phyloP scores from a whole-genome alignment of 1,284 basidiomycete species.

The Tetrapyrgos nigripes region DNA sequence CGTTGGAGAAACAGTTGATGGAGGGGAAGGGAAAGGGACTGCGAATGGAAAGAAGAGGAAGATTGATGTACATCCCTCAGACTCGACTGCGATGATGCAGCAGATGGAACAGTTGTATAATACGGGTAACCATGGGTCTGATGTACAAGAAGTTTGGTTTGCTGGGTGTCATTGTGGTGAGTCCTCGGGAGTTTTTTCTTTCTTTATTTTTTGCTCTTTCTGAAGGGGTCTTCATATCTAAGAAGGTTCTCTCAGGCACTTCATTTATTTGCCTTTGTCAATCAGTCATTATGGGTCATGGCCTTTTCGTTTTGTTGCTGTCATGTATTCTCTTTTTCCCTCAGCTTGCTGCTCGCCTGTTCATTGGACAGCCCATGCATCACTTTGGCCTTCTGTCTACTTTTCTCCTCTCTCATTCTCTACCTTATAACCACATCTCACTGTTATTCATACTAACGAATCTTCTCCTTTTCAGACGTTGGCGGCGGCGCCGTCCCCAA shows the following conservation, averaged over 20 bases:
- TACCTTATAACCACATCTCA: neutral
- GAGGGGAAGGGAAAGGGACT: slow-evolving; percentile 15
- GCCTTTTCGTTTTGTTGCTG: too few relatives aligned
- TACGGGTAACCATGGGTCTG: slow-evolving; percentile 20
- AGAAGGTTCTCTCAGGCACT: too few relatives aligned
- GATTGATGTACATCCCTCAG: neutral
- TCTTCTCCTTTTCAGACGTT: slow-evolving; percentile 29
- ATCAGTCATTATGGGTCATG: too few relatives aligned
- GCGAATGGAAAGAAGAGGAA: neutral
- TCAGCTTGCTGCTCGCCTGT: neutral
- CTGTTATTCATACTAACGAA: neutral
- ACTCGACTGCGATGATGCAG: neutral
- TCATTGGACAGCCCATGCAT: too few relatives aligned
- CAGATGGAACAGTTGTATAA: slow-evolving; percentile 24
- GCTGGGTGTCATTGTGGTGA: slow-evolving; percentile 56
- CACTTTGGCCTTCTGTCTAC: too few relatives aligned
- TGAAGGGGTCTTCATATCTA: too few relatives aligned
- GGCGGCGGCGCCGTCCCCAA: slow-evolving; percentile 41
- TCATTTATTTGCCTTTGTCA: too few relatives aligned
- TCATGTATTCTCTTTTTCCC: neutral
- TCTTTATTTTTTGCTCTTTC: neutral
- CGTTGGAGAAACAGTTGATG: slow-evolving; percentile 32
- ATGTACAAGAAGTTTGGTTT: slow-evolving; percentile 57
- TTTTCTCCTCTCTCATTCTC: neutral
- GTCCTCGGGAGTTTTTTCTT: slow-evolving; percentile 18